phyloP scores from a whole-genome alignment of 805 yeast genomes.

The Schwanniomyces sp. region DNA sequence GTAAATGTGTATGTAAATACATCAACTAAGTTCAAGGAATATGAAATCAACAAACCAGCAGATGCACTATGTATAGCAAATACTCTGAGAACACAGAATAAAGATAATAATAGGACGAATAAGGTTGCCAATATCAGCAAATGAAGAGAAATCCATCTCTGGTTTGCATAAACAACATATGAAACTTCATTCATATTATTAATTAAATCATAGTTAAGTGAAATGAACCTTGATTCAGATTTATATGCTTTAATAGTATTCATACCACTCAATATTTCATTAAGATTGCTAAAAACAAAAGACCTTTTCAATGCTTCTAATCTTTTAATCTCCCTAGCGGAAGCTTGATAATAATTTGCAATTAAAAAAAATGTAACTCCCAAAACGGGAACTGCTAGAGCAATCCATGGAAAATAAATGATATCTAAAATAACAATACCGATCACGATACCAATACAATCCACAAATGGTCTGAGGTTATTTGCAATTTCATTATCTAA shows the following conservation, averaged over 20 bases:
- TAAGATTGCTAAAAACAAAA: conserved; percentile 66
- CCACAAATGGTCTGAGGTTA: conserved; percentile 56
- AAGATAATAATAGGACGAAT: conserved; percentile 52
- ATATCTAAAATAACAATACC: conserved; percentile 67
- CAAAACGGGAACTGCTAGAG: conserved; percentile 61
- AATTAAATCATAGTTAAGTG: conserved; percentile 45
- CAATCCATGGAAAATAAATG: conserved; percentile 74
- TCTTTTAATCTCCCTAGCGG: conserved; percentile 75
- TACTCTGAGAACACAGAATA: conserved; percentile 60
- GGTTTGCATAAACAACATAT: conserved; percentile 61
- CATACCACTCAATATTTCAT: conserved; percentile 68
- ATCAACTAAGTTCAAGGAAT: conserved; percentile 54
- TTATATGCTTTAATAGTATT: conserved; percentile 62
- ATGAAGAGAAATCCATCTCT: conserved; percentile 70
- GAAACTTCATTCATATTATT: conserved; percentile 70
- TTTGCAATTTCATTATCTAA: conserved; percentile 73
- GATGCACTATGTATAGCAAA: conserved; percentile 62
- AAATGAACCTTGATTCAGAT: conserved; percentile 45
- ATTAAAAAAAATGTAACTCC: conserved; percentile 40
- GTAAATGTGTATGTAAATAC: conserved; percentile 39
- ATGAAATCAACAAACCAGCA: conserved; percentile 67
- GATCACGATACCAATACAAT: conserved; percentile 48
- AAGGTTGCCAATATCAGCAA: conserved; percentile 55
- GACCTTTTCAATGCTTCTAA: conserved; percentile 73
- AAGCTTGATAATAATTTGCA: conserved; percentile 62